Conservation (phyloP, 108 stramenopile species). For the Skeletonema costatum region DNA sequence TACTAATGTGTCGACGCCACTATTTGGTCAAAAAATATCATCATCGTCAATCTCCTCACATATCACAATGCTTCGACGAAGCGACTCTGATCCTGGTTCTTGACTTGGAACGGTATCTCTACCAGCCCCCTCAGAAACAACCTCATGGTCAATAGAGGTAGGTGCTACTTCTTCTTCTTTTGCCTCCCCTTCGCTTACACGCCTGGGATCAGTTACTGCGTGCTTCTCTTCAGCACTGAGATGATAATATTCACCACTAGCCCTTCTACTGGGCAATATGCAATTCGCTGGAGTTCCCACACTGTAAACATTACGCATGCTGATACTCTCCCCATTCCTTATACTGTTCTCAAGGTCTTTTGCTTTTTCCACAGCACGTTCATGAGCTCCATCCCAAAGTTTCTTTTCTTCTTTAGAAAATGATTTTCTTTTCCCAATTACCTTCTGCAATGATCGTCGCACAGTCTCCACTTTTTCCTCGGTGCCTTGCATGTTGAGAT, state of each 20-base stretch:
- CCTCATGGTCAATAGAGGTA: not conserved
- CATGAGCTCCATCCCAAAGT: constrained; percentile 44
- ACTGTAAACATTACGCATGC: constrained; percentile 13
- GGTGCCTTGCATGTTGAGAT: constrained; percentile 50
- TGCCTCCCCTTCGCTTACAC: not conserved
- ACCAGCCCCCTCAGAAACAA: not conserved
- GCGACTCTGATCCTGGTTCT: not conserved
- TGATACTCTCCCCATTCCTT: constrained; percentile 28
- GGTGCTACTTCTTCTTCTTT: not conserved
- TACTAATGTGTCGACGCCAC: too few relatives aligned
- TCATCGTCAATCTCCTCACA: not conserved
- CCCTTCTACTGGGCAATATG: constrained; percentile 8
- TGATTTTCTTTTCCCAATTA: not conserved
- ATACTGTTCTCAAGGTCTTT: constrained; percentile 34
- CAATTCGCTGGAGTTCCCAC: constrained; percentile 27
- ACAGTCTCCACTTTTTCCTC: constrained; percentile 56
- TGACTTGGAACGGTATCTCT: not conserved
- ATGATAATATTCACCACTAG: not conserved
- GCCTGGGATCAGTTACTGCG: too few relatives aligned
- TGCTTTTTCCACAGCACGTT: constrained; percentile 35
- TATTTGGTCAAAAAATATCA: not conserved
- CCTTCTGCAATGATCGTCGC: constrained; percentile 19
- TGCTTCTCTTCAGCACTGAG: not conserved
- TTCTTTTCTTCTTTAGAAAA: constrained; percentile 25
- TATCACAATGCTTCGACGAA: not conserved